Evolutionary conservation across 345 rosid genomes (phyloP), one percentile per base, ranked within the genome.

Genomic region (Gossypium raimondii): DNA sequence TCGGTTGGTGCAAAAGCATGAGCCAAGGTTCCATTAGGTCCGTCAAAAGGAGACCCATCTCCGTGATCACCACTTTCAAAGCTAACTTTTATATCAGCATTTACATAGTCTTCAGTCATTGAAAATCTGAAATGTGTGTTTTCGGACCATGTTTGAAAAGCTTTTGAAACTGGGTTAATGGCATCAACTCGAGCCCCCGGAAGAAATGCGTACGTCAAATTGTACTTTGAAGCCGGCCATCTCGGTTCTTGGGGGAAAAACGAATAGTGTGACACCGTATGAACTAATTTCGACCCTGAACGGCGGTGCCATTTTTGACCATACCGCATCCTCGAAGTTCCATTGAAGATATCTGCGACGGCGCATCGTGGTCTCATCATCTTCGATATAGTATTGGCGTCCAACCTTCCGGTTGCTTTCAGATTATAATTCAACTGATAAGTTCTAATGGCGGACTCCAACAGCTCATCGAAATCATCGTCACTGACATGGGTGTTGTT

Each of bases 211-310:
- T 79, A 85, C 27, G 84, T 81, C 25, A 87, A 83, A 20, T 24
- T 67, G 52, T 20, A 67, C 73, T 81, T 72, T 18, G 75, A 65
- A 11, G 75, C 9, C 9, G 82, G 82, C 90, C 90, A 85, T 38
- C 22, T 74, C 6, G 79, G 84, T 3, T 29, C 60, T 41, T 67
- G 70, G n/a, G 9, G 3, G 7, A 71, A 71, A 18, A 77, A 55
- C 9, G 62, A 9, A 9, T 56, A 76, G 22, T 58, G 58, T 2
- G 73, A 25, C 3, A 56, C 58, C 1, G 14, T 48, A 9, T 72
- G 67, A 1, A 51, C 20, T 0, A 13, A 34, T n/a, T 52, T 27
- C 6, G 62, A 52, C 9, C 44, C 48, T 41, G 27, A 41, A n/a
- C 10, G 24, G 51, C 43, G 50, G 50, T 41, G 18, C 25, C 51